Base-by-base conservation (phyloP, 2,329 filamentous ascomycete genomes). In the Arachnomyces sp. region DNA sequence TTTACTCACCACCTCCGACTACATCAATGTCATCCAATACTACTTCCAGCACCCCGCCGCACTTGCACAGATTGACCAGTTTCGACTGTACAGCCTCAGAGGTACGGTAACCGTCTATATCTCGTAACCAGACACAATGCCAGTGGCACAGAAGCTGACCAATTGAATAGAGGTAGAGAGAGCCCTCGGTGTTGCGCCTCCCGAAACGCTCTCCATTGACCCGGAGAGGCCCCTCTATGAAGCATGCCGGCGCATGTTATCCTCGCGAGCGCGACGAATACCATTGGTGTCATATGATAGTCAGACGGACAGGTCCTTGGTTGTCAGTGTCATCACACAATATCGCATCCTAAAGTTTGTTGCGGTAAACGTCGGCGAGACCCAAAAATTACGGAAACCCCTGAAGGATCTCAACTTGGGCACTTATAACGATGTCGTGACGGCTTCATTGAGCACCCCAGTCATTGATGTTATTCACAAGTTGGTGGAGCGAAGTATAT, bases 291-390 rank as follows among this genome's bases (percentile, higher is more conserved):
- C 95, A 53, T 77, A 86, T 48, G 92, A 98, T 57, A 89, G 93
- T 57, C 92, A 98, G 65, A 98, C 92, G 2, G 81, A 85, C 42
- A 78, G 88, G 47, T 82, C 92, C 57, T 92, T 90, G 67, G 88
- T 98, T 13, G 86, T 98, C 45, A 95, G 88, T 54, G 92, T 98
- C 45, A 85, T 98, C 44, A 98, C 92, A 1, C 92, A 98, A 63
- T 98, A 98, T 65, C 84, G 93, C 43, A 96, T 98, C 52, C 77
- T 98, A 49, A 98, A 98, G 62, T 98, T 98, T 62, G 93, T 98
- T 46, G 89, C 92, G 8, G 90, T 98, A 64, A 98, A 98, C 64
- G 80, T 86, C 31, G 80, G 82, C 52, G 85, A 94, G 59, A 95
- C 90, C 3, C 83, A 93, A 53, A 77, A 88, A 57, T 69, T 98